Percentiles rank a stretch among this genome's conserved stretches.
phyloP scores from a whole-genome alignment of 768 basidiomycete species.

The Suillus lakei region DNA sequence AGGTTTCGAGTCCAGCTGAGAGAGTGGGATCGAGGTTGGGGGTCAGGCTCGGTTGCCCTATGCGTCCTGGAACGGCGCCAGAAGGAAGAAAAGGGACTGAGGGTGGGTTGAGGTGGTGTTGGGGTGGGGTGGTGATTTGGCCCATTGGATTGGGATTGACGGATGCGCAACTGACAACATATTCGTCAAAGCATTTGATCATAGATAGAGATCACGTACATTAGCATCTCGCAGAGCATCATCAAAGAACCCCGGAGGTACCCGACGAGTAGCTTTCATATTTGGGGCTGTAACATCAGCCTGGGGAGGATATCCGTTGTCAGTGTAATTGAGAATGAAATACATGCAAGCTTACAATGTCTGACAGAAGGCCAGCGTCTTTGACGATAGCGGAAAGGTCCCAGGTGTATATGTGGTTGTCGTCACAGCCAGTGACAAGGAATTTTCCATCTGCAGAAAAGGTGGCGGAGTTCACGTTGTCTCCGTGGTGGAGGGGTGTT shows the following conservation, averaged over 20 bases:
- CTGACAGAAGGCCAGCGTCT: neutral
- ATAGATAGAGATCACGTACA: neutral
- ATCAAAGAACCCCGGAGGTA: neutral
- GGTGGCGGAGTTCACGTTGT: neutral
- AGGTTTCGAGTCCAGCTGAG: neutral
- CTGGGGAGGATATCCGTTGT: neutral
- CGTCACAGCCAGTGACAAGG: neutral
- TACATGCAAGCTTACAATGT: neutral
- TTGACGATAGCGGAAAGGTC: neutral
- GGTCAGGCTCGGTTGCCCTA: neutral
- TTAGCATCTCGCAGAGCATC: neutral
- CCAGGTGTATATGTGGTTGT: neutral
- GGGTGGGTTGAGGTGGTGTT: neutral
- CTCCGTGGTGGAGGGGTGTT: neutral
- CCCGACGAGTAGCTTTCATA: neutral
- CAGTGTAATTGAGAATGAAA: neutral
- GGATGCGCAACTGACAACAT: neutral
- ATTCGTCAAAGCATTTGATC: neutral
- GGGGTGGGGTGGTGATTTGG: neutral
- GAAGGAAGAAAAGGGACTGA: neutral
- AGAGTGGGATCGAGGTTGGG: neutral
- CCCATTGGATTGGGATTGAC: neutral
- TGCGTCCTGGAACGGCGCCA: neutral
- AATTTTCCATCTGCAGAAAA: neutral
- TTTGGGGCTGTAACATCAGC: neutral